Evolutionary conservation across 371 early-diverging fungal genomes (phyloP), one percentile per base, ranked within the genome.

Genomic region (Apophysomyces variabilis): DNA sequence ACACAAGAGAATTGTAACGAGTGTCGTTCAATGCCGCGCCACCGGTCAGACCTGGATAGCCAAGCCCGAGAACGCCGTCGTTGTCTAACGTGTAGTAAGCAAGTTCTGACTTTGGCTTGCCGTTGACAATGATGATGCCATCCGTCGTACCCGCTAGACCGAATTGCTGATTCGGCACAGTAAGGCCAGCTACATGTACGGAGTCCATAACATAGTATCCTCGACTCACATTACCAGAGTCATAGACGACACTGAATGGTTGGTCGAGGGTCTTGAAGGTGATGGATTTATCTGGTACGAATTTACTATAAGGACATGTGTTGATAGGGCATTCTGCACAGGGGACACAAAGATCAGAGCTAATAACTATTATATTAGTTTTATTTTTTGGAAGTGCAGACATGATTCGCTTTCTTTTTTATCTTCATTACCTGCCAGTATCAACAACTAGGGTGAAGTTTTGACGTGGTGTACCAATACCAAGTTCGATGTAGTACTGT

Each of bases 301-400:
- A 83, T 5, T 65, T 47, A 9, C 45, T 46, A 45, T 75, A 75
- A 3, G 79, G 77, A 68, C 82, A 82, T 26, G 67, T 58, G 7
- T 60, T 67, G 13, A 64, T 46, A 8, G 79, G 71, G 63, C 82
- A 81, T 21, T 58, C 43, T 1, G 68, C 67, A 2, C 73, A 76
- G 14, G 82, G 82, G n/a, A 82, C 65, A 79, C 82, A 82, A 13
- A 79, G 61, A 64, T 82, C 82, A 38, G 77, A 75, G 69, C 82
- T 81, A 61, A 18, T 26, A 26, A 26, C 3, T 26, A 26, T 26
- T 26, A 1, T 26, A 26, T 26, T 26, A 26, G 32, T 26, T 26
- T 26, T 26, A 3, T 26, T 1, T 3, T 26, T 26, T 43, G 35
- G 0, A 21, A 5, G 1, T n/a, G 9, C 7, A 21, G 54, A 9